Base-by-base conservation (phyloP, 306 rosid species). In the Lathyrus sativus region DNA sequence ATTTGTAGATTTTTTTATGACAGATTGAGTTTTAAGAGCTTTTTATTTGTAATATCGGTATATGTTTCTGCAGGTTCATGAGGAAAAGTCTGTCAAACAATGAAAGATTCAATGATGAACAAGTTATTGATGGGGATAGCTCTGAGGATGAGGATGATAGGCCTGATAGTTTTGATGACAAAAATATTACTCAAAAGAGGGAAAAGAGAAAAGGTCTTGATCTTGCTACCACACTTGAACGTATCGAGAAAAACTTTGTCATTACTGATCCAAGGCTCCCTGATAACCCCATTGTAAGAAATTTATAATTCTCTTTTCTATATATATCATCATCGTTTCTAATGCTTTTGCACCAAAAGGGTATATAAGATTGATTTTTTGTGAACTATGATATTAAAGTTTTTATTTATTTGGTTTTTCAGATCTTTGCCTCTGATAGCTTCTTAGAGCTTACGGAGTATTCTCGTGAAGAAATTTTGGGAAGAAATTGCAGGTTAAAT, bases 371-470 rank as follows among this genome's bases (percentile, higher is more conserved):
- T 43, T 73, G 29, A 15, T 38, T 22, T 19, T 22, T 4, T 51
- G 29, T 18, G 31, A 18, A 5, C 12, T 48, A 53, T 7, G 29
- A 72, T 35, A 48, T 4, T 58, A 45, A 65, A 2, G 59, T 73
- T 44, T 67, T 22, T 9, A 11, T 22, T 44, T 26, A 14, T 54
- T 72, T 79, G 33, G 6, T 61, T 55, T 77, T 73, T 66, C 84
- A 93, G 98, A 93, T 93, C 3, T 93, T 93, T 76, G 98, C 98
- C 48, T 93, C 98, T 33, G 98, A 93, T 78, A 93, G 98, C 79
- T 93, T 93, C 86, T 76, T 93, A 33, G 98, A 93, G 85, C 96
- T 93, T 15, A 90, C 98, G 0, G 98, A 93, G 81, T 93, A 90
- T 78, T 80, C 90, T 51, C 92, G 98, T 10, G 98, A 93, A 82